Percentiles rank a stretch among this genome's conserved stretches.
Conservation (phyloP, 805 yeast genomes). For the Saturnispora zaruensis region DNA sequence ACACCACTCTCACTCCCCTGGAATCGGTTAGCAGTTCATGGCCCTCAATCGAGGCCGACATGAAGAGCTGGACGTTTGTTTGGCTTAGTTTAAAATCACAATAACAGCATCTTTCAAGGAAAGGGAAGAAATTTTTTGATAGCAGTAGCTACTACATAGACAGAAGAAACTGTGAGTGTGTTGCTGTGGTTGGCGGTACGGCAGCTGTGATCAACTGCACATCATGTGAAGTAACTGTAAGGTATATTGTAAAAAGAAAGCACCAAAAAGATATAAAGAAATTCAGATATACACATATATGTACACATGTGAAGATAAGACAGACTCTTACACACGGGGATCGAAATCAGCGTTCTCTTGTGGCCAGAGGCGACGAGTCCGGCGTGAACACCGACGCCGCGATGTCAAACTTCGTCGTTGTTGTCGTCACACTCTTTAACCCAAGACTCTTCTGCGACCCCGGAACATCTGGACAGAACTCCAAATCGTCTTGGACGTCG, state of each 20-base stretch:
- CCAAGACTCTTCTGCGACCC: not conserved
- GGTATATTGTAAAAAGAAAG: not conserved
- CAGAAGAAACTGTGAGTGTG: too few species aligned
- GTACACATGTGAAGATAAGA: not conserved
- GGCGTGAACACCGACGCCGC: constrained; percentile 7
- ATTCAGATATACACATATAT: not conserved
- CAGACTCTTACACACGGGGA: not conserved
- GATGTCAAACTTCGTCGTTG: constrained; percentile 4
- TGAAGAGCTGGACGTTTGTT: not conserved
- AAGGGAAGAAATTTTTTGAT: not conserved
- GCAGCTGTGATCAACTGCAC: too few species aligned
- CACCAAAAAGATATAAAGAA: not conserved
- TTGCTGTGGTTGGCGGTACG: too few species aligned
- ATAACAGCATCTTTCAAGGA: not conserved
- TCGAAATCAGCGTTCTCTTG: not conserved
- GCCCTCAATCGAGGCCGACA: constrained; percentile 9
- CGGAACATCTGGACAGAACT: constrained; percentile 6
- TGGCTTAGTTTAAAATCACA: not conserved
- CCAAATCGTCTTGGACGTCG: constrained; percentile 6
- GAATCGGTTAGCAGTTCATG: constrained; percentile 22
- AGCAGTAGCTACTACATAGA: not conserved
- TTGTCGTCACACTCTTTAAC: not conserved
- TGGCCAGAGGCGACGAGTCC: constrained; percentile 5
- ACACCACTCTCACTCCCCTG: constrained; percentile 26
- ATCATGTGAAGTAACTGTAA: too few species aligned